Evolutionary conservation across 805 yeast genomes (phyloP), one percentile per base, ranked within the genome.

Genomic region (Torulaspora quercuum): DNA sequence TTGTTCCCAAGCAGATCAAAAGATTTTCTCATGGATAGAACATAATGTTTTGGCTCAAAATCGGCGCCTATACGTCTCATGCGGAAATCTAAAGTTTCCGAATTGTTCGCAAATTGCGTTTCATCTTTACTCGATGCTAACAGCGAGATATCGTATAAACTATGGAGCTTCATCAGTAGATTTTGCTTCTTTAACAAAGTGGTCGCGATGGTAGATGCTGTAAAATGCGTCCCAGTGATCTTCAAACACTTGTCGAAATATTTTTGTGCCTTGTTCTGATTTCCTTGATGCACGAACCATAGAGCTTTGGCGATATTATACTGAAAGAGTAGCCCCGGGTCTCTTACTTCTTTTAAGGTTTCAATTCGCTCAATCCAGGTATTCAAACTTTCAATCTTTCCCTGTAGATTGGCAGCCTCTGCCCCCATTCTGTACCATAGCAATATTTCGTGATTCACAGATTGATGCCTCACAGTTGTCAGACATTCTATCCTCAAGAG

Each of bases 341-440:
- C 82, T 4, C 75, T 70, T 25, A 67, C 39, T 14, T 62, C 65
- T 15, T 49, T 53, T 7, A 63, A 31, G n/a, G 62, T 46, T 34
- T 78, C 80, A 4, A 82, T 63, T 9, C 69, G 59, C 11, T 63
- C 51, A 1, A 78, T 59, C 95, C 95, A 88, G 28, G 68, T 64
- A 6, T 56, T 53, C 2, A 88, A 56, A 8, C 69, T 68, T 0
- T 56, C 53, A 24, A 72, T 48, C 25, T 77, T 74, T 0, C 88
- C 87, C 1, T 78, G 68, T 15, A 76, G 68, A 49, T 86, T 75
- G 0, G 95, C 75, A 0, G 95, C 82, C 41, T 82, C 84, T 2
- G 87, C 60, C 0, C 89, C 97, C 29, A 81, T 70, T 40, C 72
- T 63, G 3, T 79, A 61, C 80, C 85, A 80, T 3, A 76, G 82